These are phyloP conservation scores for Cercospora canescens DNA, from an alignment of 2,329 filamentous ascomycete genomes.

Conservation along the genomic window DNA sequence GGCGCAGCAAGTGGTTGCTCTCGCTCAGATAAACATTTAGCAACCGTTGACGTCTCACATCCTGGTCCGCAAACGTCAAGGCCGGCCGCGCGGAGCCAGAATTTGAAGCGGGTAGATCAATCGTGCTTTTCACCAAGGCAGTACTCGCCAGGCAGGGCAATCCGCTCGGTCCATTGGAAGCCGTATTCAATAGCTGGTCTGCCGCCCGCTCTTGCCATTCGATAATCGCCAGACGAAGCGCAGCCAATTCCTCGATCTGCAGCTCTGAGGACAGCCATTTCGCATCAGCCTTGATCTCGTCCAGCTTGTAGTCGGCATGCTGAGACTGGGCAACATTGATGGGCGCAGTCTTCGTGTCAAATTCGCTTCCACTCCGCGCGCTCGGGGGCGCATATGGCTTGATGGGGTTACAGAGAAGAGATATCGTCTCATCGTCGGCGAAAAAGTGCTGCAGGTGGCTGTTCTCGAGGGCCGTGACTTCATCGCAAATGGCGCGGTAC, in stretches of 20 bases:
- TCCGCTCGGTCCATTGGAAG: constrained; percentile 30
- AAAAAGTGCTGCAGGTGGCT: constrained; percentile 65
- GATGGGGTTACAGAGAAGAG: constrained; percentile 68
- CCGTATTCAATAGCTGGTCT: constrained; percentile 61
- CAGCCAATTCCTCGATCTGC: constrained; percentile 76
- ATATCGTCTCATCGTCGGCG: constrained; percentile 65
- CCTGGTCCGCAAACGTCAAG: constrained; percentile 30
- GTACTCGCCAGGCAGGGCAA: constrained; percentile 13
- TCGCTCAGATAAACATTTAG: constrained; percentile 32
- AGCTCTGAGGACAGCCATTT: constrained; percentile 80
- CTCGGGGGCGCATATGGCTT: constrained; percentile 66
- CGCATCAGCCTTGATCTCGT: constrained; percentile 79
- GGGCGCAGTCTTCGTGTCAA: constrained; percentile 82
- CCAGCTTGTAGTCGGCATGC: constrained; percentile 69
- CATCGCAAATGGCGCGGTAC: constrained; percentile 55
- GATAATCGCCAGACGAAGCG: constrained; percentile 74
- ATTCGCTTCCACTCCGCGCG: constrained; percentile 52
- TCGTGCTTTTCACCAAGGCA: constrained; percentile 17
- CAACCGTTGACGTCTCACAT: constrained; percentile 29
- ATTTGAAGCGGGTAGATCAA: constrained; percentile 19
- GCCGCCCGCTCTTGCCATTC: constrained; percentile 82
- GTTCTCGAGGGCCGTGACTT: constrained; percentile 54
- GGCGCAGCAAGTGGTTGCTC: constrained; percentile 24
- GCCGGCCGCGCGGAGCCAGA: constrained; percentile 10
- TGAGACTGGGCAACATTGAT: constrained; percentile 75